A percentile compares a stretch with the other conserved stretches of the same genome.
phyloP scores from a whole-genome alignment of 148 eudicot genomes.

The Pouteria glomerata region DNA sequence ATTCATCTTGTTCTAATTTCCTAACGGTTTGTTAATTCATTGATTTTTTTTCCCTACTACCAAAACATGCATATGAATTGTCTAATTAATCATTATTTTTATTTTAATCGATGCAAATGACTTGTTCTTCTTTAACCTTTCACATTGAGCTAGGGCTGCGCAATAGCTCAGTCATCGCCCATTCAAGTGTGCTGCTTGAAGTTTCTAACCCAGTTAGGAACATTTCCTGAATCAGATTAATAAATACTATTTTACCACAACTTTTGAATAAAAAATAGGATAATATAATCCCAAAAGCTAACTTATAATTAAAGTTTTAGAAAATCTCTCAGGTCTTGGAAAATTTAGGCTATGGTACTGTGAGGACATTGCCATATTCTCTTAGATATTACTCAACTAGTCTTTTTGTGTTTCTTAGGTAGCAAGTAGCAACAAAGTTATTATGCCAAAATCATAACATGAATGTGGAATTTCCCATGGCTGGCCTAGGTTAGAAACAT shows the following conservation, averaged over 20 bases:
- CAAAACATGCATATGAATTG: not conserved
- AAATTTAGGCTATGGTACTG: constrained; percentile 77
- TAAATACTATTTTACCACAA: too few species aligned
- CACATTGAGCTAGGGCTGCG: not conserved
- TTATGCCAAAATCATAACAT: not conserved
- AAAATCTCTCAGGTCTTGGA: too few species aligned
- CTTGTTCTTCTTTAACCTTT: constrained; percentile 24
- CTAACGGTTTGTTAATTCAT: not conserved
- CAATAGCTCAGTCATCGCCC: not conserved
- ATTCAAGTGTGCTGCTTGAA: not conserved
- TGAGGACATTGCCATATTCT: constrained; percentile 85
- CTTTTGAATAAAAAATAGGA: too few species aligned
- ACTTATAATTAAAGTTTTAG: too few species aligned
- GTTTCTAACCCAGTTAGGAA: constrained; percentile 51
- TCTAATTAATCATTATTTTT: not conserved
- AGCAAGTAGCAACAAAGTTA: not conserved
- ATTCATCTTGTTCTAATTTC: not conserved
- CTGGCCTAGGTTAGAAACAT: too few species aligned
- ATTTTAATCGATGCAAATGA: constrained; percentile 32
- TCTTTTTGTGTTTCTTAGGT: constrained; percentile 19
- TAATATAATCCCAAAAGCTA: too few species aligned
- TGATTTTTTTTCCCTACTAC: not conserved
- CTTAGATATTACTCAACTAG: constrained; percentile 62
- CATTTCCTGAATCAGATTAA: constrained; percentile 68
- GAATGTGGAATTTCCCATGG: not conserved